Conservation (phyloP, 371 early-diverging fungal species). For the Haplosporangium sp. region DNA sequence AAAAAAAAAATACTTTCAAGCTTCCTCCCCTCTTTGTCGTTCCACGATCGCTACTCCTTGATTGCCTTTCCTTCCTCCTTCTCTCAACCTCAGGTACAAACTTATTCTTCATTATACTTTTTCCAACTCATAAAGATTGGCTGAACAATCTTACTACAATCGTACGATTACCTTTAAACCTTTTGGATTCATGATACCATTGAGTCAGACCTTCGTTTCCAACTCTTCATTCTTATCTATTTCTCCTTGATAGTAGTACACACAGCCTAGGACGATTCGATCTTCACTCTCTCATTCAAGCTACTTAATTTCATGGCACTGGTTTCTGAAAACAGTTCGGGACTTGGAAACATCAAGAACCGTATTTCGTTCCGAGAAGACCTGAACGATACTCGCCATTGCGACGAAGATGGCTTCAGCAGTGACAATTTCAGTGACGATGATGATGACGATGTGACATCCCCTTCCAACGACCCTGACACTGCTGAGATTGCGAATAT, state of each 20-base stretch:
- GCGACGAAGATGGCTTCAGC: constrained; percentile 18
- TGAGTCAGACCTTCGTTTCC: not conserved
- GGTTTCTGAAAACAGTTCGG: constrained; percentile 20
- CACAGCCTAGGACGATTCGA: no score
- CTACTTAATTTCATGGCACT: constrained; percentile 26
- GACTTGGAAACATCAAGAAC: constrained; percentile 24
- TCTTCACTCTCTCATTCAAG: not conserved
- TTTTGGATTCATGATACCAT: not conserved
- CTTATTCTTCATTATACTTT: not conserved
- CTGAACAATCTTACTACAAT: not conserved
- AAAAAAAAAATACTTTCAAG: not conserved
- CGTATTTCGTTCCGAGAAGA: constrained; percentile 48
- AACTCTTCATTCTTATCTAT: not conserved
- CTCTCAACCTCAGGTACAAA: not conserved
- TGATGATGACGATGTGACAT: constrained; percentile 31
- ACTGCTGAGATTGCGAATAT: constrained; percentile 50
- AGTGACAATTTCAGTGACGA: constrained; percentile 25
- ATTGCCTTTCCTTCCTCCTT: not conserved
- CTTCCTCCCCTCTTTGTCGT: not conserved
- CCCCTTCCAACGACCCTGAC: constrained; percentile 34
- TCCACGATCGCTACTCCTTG: constrained; percentile 1
- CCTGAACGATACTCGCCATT: constrained; percentile 33
- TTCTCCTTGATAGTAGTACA: no score
- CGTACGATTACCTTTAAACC: not conserved
- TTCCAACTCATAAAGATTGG: not conserved